phyloP scores from a whole-genome alignment of 108 stramenopile genomes.

The Mediolabrus comicus region DNA sequence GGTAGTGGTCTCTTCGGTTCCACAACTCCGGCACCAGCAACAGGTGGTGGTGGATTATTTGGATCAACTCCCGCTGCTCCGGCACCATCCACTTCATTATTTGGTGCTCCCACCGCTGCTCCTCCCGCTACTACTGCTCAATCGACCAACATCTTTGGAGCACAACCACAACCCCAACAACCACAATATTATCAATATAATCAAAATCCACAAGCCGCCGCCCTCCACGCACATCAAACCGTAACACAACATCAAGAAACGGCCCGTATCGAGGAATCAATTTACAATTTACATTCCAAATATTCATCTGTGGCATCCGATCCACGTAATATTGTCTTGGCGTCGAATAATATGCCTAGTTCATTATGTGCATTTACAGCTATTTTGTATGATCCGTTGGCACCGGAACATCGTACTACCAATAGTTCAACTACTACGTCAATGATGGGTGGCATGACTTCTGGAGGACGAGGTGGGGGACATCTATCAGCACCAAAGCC shows the following conservation, averaged over 20 bases:
- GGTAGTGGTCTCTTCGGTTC: conserved; percentile 27
- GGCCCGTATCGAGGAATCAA: conserved; percentile 53
- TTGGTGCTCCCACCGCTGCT: conserved; percentile 1
- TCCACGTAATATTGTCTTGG: conserved; percentile 16
- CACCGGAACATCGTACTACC: conserved; percentile 53
- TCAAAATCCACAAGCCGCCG: conserved; percentile 68
- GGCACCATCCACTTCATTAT: conserved; percentile 3
- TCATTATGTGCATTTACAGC: conserved; percentile 54
- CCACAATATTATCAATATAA: conserved; percentile 16
- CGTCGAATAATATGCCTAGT: conserved; percentile 14
- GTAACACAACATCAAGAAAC: conserved; percentile 70
- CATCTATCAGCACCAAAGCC: conserved; percentile 55
- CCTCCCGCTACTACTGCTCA: neutral
- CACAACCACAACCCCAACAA: neutral
- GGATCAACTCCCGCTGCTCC: conserved; percentile 22
- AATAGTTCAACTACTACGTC: conserved; percentile 27
- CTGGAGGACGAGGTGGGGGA: conserved; percentile 30
- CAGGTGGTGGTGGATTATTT: conserved; percentile 20
- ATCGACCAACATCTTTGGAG: neutral
- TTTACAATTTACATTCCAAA: conserved; percentile 52
- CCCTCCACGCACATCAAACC: conserved; percentile 68
- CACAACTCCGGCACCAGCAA: conserved; percentile 11
- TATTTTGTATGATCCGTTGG: conserved; percentile 73
- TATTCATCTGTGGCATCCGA: conserved; percentile 45
- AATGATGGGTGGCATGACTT: neutral